Evolutionary conservation across 345 rosid species (phyloP).

Genomic region (Pistacia atlantica): DNA sequence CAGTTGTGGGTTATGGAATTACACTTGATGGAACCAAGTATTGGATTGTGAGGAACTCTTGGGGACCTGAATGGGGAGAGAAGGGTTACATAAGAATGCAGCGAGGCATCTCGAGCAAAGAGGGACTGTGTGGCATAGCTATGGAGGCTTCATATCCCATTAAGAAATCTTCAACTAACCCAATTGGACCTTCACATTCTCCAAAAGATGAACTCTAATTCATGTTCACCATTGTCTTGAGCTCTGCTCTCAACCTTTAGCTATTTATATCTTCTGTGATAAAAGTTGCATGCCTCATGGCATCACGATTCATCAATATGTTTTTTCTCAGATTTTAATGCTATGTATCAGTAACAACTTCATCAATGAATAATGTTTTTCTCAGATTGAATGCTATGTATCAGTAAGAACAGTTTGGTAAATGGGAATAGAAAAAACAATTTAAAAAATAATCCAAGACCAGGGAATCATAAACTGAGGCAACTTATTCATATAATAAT

Average conservation of each 20-base stretch:
- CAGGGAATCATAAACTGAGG: neutral
- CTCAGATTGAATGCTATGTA: no score
- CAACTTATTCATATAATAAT: neutral
- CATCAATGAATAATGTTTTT: no score
- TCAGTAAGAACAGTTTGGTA: neutral
- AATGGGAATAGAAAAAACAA: neutral
- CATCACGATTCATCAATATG: neutral
- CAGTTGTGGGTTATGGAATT: constrained; percentile 67
- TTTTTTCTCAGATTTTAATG: neutral
- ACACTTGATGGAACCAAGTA: constrained; percentile 72
- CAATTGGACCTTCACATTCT: constrained; percentile 25
- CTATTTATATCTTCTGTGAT: neutral
- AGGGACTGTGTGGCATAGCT: constrained; percentile 74
- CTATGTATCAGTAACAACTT: neutral
- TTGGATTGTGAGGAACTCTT: constrained; percentile 77
- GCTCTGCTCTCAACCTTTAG: neutral
- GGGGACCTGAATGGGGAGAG: constrained; percentile 87
- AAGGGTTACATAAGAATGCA: constrained; percentile 66
- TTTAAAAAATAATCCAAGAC: neutral
- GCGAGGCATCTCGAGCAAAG: constrained; percentile 41
- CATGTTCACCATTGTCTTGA: neutral
- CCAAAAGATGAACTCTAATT: constrained; percentile 69
- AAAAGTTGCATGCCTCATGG: neutral
- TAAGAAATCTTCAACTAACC: constrained; percentile 57
- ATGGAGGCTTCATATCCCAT: constrained; percentile 72